A percentile compares a stretch with the other conserved stretches of the same genome.
These are phyloP conservation scores for Phytomonas sp. DNA, from an alignment of 208 protist species.

Conservation along the genomic window DNA sequence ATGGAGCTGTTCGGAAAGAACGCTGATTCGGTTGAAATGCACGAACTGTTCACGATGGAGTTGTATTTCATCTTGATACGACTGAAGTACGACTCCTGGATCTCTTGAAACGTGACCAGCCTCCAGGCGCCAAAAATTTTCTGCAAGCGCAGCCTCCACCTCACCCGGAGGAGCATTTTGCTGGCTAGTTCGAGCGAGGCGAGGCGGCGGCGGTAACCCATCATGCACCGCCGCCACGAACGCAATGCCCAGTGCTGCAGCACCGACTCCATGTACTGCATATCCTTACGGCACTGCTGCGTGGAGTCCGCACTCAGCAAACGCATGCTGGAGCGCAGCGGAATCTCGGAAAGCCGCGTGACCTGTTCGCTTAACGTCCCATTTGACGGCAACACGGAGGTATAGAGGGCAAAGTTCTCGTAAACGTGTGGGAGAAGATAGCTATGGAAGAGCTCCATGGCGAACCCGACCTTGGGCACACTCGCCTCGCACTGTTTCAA, in stretches of 20 bases:
- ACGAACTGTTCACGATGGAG: conserved; percentile 38
- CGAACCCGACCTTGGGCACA: conserved; percentile 52
- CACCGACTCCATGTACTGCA: conserved; percentile 57
- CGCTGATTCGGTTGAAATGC: conserved; percentile 24
- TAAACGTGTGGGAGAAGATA: conserved; percentile 81
- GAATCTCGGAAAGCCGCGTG: conserved; percentile 41
- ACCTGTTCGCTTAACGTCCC: conserved; percentile 68
- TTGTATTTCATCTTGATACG: conserved; percentile 41
- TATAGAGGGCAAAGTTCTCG: conserved; percentile 33
- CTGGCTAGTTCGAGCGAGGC: conserved; percentile 8
- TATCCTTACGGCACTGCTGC: conserved; percentile 14
- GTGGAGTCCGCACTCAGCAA: conserved; percentile 11
- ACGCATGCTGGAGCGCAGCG: conserved; percentile 24
- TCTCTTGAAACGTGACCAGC: conserved; percentile 21
- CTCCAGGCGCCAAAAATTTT: conserved; percentile 51
- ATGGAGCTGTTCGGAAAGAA: conserved; percentile 11
- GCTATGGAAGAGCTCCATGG: conserved; percentile 41
- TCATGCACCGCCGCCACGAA: conserved; percentile 44
- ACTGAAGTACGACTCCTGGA: conserved; percentile 19
- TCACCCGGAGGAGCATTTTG: conserved; percentile 18
- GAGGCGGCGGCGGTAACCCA: conserved; percentile 12
- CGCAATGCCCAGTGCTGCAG: conserved; percentile 67
- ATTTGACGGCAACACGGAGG: conserved; percentile 28
- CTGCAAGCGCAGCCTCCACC: conserved; percentile 21
- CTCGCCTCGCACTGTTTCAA: conserved; percentile 44